Evolutionary conservation across 202 grass and related monocot species (phyloP).

Genomic region (Tripidium arundinaceum): DNA sequence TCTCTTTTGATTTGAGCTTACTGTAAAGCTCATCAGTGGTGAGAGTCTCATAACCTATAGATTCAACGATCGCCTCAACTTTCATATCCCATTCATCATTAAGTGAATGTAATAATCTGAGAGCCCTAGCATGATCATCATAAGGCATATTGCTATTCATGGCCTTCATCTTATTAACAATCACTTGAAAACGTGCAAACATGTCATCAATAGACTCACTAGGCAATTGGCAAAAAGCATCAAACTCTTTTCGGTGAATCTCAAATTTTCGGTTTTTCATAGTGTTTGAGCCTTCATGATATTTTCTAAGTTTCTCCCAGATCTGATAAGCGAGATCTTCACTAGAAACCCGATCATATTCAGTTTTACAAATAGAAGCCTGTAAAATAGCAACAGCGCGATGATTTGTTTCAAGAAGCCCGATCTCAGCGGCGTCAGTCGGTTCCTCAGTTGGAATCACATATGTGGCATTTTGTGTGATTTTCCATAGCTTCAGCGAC

Average conservation of each 20-base stretch:
- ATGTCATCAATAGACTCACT: background rate
- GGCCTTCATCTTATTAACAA: background rate
- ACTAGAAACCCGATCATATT: no score
- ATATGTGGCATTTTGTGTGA: no score
- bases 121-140: background rate
- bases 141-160: background rate
- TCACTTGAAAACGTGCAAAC: background rate
- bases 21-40: background rate
- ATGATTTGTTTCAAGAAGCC: no score
- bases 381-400: no score
- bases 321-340: no score
- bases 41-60: background rate
- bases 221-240: background rate
- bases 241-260: background rate
- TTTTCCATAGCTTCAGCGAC: no score
- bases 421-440: no score
- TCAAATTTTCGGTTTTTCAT: background rate
- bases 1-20: constrained; percentile 3
- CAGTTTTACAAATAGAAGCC: no score
- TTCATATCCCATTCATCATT: background rate
- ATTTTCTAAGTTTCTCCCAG: no score
- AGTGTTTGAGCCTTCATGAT: background rate
- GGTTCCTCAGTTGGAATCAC: no score
- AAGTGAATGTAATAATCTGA: background rate
- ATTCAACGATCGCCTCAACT: background rate